phyloP scores from a whole-genome alignment of 495 filamentous ascomycete genomes.

The Aspergillus incahuasiensis region DNA sequence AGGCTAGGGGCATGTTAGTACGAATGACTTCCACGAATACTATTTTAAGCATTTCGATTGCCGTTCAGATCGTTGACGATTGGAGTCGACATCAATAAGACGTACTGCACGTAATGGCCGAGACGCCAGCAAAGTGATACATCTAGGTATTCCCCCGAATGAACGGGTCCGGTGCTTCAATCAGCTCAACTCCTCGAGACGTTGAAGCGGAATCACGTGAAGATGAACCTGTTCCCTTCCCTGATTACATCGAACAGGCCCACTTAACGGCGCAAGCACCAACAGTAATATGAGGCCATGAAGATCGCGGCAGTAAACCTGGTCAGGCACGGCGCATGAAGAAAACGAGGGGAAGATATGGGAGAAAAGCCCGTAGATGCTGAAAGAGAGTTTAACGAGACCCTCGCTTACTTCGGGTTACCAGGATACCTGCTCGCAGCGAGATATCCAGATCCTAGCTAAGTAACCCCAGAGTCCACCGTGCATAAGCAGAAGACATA shows the following conservation, averaged over 20 bases:
- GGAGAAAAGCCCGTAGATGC: neutral
- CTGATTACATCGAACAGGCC: conserved; percentile 11
- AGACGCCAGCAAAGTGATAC: neutral
- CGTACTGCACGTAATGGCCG: neutral
- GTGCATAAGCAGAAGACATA: too few species aligned
- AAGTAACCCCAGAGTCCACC: neutral
- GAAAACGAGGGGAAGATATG: neutral
- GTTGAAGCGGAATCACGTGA: conserved; percentile 10
- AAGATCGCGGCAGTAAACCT: conserved; percentile 3
- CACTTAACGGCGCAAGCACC: conserved; percentile 6
- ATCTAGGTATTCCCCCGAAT: neutral
- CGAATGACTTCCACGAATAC: neutral
- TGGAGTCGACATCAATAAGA: neutral
- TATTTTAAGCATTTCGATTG: neutral
- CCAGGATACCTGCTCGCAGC: neutral
- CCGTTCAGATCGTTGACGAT: neutral
- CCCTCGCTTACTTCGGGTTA: neutral
- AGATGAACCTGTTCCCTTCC: conserved; percentile 10
- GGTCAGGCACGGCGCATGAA: neutral
- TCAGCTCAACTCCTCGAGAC: neutral
- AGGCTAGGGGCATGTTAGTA: neutral
- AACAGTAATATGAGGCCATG: conserved; percentile 7
- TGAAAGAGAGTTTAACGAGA: neutral
- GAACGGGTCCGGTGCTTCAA: neutral
- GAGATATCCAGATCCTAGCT: neutral